phyloP scores from a whole-genome alignment of 148 eudicot species.

The Tetragonia tetragonoides region DNA sequence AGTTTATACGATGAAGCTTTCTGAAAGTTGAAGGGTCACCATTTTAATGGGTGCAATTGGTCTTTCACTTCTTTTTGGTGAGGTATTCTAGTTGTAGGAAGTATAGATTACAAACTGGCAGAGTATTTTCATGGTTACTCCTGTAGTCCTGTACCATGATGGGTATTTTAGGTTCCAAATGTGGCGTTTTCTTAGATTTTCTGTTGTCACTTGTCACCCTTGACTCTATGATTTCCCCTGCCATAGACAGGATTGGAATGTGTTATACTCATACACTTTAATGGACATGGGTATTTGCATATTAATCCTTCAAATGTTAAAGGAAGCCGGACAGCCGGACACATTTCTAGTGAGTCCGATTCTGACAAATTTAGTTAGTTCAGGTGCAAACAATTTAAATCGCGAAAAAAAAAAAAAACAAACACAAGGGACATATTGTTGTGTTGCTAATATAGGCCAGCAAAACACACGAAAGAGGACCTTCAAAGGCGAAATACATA shows the following conservation, averaged over 20 bases:
- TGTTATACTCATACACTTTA: too few relatives aligned
- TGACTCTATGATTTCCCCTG: background rate
- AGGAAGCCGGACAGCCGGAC: too few relatives aligned
- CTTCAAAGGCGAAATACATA: background rate
- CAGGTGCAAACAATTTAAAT: background rate
- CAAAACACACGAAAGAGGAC: background rate
- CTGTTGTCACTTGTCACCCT: background rate
- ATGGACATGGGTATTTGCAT: too few relatives aligned
- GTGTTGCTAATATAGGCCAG: background rate
- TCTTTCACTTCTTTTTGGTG: background rate
- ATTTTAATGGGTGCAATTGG: background rate
- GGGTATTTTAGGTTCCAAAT: background rate
- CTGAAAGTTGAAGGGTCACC: background rate
- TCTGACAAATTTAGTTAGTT: too few relatives aligned
- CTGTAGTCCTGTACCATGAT: background rate
- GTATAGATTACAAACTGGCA: background rate
- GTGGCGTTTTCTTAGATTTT: background rate
- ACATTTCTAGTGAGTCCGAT: too few relatives aligned
- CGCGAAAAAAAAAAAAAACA: too few relatives aligned
- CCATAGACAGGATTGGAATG: background rate
- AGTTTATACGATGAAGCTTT: background rate
- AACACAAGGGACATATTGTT: background rate
- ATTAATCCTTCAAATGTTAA: too few relatives aligned
- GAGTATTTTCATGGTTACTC: background rate
- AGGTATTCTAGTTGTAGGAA: background rate